Evolutionary conservation across 805 yeast genomes (phyloP).

Genomic region (Zygoascus biomembranicola): DNA sequence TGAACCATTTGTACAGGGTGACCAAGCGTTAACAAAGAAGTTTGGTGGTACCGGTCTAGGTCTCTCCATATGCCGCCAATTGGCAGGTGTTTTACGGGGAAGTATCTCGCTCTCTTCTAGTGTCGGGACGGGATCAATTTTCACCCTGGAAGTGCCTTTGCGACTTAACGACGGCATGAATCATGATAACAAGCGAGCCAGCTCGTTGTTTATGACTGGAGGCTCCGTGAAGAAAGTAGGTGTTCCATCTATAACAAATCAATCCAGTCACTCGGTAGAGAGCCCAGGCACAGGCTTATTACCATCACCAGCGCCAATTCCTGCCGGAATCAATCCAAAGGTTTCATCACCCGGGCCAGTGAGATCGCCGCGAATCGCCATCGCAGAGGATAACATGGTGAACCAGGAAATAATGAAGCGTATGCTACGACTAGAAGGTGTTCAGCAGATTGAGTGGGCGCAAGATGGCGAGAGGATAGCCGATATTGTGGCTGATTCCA

Average conservation of each 20-base stretch:
- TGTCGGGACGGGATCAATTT: constrained; percentile 77
- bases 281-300: not conserved
- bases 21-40: constrained; percentile 81
- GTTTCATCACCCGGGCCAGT: not conserved
- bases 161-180: not conserved
- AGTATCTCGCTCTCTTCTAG: constrained; percentile 63
- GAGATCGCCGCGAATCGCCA: constrained; percentile 40
- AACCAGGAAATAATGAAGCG: constrained; percentile 84
- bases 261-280: not conserved
- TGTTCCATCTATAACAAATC: not conserved
- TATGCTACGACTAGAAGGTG: constrained; percentile 76
- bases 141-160: constrained; percentile 57
- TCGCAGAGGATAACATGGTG: constrained; percentile 91
- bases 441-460: constrained; percentile 61
- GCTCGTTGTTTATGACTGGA: not conserved
- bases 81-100: constrained; percentile 85
- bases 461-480: constrained; percentile 86
- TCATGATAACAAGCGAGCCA: not conserved
- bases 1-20: constrained; percentile 96
- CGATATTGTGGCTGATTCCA: constrained; percentile 48
- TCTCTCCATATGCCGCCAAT: constrained; percentile 75
- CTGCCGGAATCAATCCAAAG: not conserved
- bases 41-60: constrained; percentile 97
- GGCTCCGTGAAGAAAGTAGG: not conserved
- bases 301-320: not conserved